These are phyloP conservation scores for Penicillium bialowiezense DNA, from an alignment of 495 filamentous ascomycete species.

Conservation along the genomic window DNA sequence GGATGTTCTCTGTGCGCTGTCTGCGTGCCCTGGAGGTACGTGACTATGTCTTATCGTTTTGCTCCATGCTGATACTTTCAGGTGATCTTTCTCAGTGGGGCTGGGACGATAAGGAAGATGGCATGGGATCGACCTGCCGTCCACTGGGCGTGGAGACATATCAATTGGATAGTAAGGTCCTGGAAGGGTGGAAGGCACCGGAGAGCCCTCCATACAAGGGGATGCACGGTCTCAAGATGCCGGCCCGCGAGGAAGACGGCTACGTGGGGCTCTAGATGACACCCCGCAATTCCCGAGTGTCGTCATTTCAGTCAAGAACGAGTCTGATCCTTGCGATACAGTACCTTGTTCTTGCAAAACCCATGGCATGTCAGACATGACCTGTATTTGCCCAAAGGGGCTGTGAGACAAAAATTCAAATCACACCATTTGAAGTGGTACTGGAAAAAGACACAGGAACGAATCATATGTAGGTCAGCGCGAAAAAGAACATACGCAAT, in stretches of 20 bases:
- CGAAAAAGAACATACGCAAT: no score
- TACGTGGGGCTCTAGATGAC: constrained; percentile 34
- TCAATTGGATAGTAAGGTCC: constrained; percentile 47
- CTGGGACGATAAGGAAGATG: constrained; percentile 62
- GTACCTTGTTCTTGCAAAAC: no score
- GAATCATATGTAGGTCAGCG: no score
- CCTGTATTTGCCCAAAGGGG: no score
- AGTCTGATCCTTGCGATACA: no score
- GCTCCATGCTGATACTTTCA: constrained; percentile 32
- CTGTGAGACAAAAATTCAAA: no score
- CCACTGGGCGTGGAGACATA: constrained; percentile 71
- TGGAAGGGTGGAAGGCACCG: constrained; percentile 60
- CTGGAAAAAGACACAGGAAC: no score
- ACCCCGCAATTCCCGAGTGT: no score
- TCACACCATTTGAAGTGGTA: not conserved
- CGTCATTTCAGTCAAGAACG: no score
- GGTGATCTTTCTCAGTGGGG: constrained; percentile 74
- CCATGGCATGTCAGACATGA: no score
- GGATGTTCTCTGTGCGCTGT: constrained; percentile 71
- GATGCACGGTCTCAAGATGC: constrained; percentile 62
- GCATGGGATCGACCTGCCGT: constrained; percentile 72
- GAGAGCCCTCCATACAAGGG: constrained; percentile 59
- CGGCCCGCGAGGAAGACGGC: constrained; percentile 27
- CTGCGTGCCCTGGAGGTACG: constrained; percentile 54
- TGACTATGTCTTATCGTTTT: not conserved